Base-by-base conservation (phyloP, 1,284 basidiomycete genomes). In the Fistulinella staudtii region DNA sequence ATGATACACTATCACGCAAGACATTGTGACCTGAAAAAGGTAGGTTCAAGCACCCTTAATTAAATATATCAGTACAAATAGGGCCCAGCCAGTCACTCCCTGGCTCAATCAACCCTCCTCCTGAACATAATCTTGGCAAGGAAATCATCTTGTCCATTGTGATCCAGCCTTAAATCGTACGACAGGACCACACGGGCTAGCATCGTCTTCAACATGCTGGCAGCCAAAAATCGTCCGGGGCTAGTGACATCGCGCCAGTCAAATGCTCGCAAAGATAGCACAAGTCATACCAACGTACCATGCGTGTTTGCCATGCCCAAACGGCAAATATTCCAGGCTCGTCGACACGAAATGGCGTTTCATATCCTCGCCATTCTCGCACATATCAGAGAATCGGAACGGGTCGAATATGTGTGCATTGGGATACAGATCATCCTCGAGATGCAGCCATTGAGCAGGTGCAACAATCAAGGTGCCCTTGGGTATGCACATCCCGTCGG, bases 161-260 rank as follows among this genome's bases (percentile, higher is more conserved):
- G 20, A 8, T 34, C 18, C 10, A 34, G 20, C 18, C 21, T 34
- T 10, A 34, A 10, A n/a, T 34, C 31, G 13, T 34, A 34, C 18
- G 18, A 13, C 18, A 38, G 11, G 10, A 46, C 21, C 3, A 46
- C 0, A 13, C 37, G 29, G 10, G 45, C 46, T 4, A 51, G 14
- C 42, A 50, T 51, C 0, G 30, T 7, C 22, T 52, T 47, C 14
- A 50, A 7, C 31, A 27, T 27, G 3, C 0, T 38, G 11, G 31
- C 36, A 20, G 45, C 46, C 10, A 50, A 46, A 30, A 50, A 51
- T 15, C 48, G 23, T 15, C 48, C 48, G 0, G 48, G 37, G 21
- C 47, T 50, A 13, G 15, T 17, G 6, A 30, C 3, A 3, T 14
- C 29, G 14, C 14, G 14, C 8, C 29, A 30, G n/a, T n/a, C n/a